Conservation (phyloP, 371 early-diverging fungal genomes). For the Apophysomyces variabilis region DNA sequence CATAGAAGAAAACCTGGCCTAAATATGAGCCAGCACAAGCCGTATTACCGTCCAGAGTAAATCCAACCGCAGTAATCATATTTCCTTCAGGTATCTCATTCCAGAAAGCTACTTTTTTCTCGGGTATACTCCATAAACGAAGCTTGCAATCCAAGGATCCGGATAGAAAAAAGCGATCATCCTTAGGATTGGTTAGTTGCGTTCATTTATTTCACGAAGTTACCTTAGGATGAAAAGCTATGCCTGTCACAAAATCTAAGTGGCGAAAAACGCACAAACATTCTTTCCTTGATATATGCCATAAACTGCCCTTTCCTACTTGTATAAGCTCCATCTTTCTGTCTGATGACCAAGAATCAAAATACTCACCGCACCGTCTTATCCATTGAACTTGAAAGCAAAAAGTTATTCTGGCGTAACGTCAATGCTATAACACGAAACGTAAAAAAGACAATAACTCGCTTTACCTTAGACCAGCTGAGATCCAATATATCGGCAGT, state of each 20-base stretch:
- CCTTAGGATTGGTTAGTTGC: conserved; percentile 30
- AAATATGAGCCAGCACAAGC: conserved; percentile 79
- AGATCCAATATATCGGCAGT: conserved; percentile 74
- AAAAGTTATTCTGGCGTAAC: conserved; percentile 62
- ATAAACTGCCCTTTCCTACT: conserved; percentile 58
- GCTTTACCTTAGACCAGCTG: conserved; percentile 79
- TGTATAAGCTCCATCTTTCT: neutral
- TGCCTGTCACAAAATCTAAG: conserved; percentile 76
- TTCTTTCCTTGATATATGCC: conserved; percentile 75
- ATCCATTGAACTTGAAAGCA: conserved; percentile 86
- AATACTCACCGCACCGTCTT: conserved; percentile 66
- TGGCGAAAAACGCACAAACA: conserved; percentile 84
- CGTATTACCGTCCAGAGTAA: conserved; percentile 71
- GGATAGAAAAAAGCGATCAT: conserved; percentile 80
- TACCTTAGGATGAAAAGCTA: conserved; percentile 82
- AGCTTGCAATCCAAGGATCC: conserved; percentile 85
- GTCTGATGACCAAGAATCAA: neutral
- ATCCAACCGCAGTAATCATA: conserved; percentile 80
- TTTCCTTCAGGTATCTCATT: conserved; percentile 67
- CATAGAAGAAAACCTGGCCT: conserved; percentile 82
- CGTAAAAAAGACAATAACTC: neutral
- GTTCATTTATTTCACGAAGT: neutral
- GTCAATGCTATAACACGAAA: neutral
- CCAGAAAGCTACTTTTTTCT: conserved; percentile 78
- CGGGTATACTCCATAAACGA: conserved; percentile 83